These are phyloP conservation scores for Chlamydomonas eustigma DNA, from an alignment of 139 green algal species.

Conservation along the genomic window DNA sequence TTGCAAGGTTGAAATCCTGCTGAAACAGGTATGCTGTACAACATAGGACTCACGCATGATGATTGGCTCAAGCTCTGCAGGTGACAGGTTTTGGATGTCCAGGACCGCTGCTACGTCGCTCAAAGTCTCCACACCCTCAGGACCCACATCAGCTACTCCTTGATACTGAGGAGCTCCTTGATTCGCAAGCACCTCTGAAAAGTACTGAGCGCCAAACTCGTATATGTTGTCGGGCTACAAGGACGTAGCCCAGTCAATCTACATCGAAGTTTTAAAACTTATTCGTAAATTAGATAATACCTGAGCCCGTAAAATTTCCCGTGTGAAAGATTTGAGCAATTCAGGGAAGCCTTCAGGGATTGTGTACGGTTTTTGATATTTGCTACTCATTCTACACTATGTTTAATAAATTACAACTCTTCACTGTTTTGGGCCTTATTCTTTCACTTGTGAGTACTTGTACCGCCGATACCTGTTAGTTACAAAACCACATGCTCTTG, in stretches of 20 bases:
- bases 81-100: conserved; percentile 21
- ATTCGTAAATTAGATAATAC: conserved; percentile 20
- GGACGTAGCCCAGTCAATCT: no score
- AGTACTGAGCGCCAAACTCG: conserved; percentile 66
- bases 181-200: conserved; percentile 39
- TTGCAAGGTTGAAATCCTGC: not conserved
- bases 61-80: conserved; percentile 35
- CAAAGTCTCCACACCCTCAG: no score
- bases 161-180: not conserved
- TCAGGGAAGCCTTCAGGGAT: conserved; percentile 59
- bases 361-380: conserved; percentile 63
- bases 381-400: conserved; percentile 39
- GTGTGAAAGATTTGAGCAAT: conserved; percentile 63
- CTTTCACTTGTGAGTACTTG: no score
- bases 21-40: not conserved
- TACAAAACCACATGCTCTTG: no score
- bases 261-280: no score
- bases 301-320: conserved; percentile 57
- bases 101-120: conserved; percentile 9
- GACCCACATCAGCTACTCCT: no score
- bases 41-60: conserved; percentile 29
- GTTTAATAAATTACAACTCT: not conserved
- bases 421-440: no score
- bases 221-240: conserved; percentile 68
- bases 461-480: no score